Percentiles rank a stretch among this genome's conserved stretches.
phyloP scores from a whole-genome alignment of 257 asterid species.

The Capsicum rhomboideum region DNA sequence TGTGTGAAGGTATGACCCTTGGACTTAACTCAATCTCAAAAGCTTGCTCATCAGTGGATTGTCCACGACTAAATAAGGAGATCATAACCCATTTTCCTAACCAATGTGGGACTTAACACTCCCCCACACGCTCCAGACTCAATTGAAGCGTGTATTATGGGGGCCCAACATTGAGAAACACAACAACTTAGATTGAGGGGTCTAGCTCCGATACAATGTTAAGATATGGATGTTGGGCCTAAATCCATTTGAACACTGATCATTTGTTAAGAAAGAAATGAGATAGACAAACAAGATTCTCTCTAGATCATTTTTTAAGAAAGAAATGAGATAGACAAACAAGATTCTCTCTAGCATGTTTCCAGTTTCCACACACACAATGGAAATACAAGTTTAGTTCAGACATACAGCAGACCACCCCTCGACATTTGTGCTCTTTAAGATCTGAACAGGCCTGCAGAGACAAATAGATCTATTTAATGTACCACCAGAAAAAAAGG shows the following conservation, averaged over 20 bases:
- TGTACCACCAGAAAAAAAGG: constrained; percentile 6
- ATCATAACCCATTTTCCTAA: not conserved
- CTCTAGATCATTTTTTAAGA: not conserved
- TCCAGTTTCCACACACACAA: not conserved
- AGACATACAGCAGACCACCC: constrained; percentile 99
- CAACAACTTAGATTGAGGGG: not conserved
- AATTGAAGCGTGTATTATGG: not conserved
- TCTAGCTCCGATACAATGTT: not conserved
- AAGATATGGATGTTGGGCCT: not conserved
- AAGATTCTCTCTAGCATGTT: not conserved
- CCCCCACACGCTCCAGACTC: not conserved
- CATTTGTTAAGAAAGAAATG: not conserved
- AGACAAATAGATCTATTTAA: constrained; percentile 1
- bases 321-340: not conserved
- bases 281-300: not conserved
- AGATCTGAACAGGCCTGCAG: constrained; percentile 88
- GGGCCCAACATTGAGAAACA: not conserved
- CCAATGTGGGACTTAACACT: not conserved
- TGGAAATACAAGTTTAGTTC: not conserved
- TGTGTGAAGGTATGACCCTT: not conserved
- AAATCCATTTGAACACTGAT: not conserved
- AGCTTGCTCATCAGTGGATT: not conserved
- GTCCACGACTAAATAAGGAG: not conserved
- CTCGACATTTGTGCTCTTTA: constrained; percentile 90
- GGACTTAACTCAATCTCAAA: not conserved